Evolutionary conservation across 75 land plant genomes (phyloP).

Genomic region (Cryptomeria japonica): DNA sequence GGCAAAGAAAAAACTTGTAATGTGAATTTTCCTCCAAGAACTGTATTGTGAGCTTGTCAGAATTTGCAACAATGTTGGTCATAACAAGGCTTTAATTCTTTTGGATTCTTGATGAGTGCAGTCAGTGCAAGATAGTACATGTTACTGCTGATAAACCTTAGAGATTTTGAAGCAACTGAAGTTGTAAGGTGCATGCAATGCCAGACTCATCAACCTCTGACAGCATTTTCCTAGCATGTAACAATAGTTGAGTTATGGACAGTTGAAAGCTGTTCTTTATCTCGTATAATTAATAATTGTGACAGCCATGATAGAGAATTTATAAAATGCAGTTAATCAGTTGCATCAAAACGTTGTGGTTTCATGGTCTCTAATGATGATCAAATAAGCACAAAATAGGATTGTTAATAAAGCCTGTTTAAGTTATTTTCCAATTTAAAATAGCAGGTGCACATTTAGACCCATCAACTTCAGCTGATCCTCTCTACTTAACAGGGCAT

Average conservation of each 20-base stretch:
- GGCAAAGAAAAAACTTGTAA: too few relatives aligned
- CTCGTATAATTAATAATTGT: too few relatives aligned
- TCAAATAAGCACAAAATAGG: not conserved
- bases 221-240: not conserved
- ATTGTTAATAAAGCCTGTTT: not conserved
- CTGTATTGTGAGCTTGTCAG: not conserved
- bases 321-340: not conserved
- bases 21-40: too few relatives aligned
- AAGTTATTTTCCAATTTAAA: not conserved
- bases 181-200: not conserved
- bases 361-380: not conserved
- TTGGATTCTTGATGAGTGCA: not conserved
- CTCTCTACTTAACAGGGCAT: not conserved
- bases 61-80: not conserved
- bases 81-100: not conserved
- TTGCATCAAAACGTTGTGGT: not conserved
- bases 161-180: not conserved
- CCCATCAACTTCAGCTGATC: not conserved
- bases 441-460: not conserved
- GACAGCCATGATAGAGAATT: too few relatives aligned
- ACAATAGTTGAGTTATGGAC: not conserved
- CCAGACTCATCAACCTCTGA: not conserved
- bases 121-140: not conserved
- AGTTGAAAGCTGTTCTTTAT: not conserved
- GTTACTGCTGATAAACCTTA: not conserved